These are phyloP conservation scores for Solanum paucissectum DNA, from an alignment of 257 asterid genomes.

Conservation along the genomic window DNA sequence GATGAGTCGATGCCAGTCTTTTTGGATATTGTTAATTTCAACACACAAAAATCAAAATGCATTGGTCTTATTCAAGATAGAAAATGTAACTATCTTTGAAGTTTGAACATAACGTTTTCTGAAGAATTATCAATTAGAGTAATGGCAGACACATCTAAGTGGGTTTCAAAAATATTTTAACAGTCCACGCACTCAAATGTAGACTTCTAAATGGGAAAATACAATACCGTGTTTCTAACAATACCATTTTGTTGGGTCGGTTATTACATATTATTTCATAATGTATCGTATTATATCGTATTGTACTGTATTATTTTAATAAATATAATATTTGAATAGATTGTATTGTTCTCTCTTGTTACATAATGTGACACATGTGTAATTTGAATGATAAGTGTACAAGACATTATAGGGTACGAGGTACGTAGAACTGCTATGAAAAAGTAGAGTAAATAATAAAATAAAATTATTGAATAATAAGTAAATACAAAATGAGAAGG, in stretches of 20 bases:
- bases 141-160: conserved; percentile 4
- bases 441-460: no score
- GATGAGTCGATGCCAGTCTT: background rate
- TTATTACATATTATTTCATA: no score
- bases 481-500: no score
- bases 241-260: background rate
- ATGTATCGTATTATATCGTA: no score
- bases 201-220: background rate
- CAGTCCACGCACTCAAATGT: background rate
- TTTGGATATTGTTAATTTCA: background rate
- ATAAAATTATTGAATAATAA: no score
- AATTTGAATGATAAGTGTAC: no score
- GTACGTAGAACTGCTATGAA: no score
- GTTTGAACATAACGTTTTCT: background rate
- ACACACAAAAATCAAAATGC: background rate
- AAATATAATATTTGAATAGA: no score
- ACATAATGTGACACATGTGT: no score
- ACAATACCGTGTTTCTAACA: background rate
- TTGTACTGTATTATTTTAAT: no score
- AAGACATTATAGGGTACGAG: no score
- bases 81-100: background rate
- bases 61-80: background rate
- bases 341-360: no score
- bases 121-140: background rate
- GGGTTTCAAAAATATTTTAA: background rate